Base-by-base conservation (phyloP, 441 rosid species). In the Raphanus hybrid region DNA sequence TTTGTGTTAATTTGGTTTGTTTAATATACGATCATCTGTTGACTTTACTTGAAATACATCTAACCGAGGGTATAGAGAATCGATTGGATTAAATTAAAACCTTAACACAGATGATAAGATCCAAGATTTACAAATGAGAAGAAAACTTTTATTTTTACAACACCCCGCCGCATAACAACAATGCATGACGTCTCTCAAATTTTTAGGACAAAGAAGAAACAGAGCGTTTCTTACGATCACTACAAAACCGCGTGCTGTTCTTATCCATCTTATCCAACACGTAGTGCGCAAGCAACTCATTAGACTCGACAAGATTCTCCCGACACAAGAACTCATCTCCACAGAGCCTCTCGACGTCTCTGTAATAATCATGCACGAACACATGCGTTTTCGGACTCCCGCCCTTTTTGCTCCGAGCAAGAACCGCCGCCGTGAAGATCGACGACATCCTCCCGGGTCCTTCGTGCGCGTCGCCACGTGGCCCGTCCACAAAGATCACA, bases 341-440 rank as follows among this genome's bases (percentile, higher is more conserved):
- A 8, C 86, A 87, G 8, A 87, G 75, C 80, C 80, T 87, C 89
- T 94, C 97, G 76, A 85, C 95, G 0, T 86, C 82, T 74, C 98
- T 84, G 37, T 88, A 90, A 62, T 88, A 92, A 68, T 94, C 98
- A 64, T 94, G 98, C 23, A 94, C 91, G 18, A 93, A 87, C 12
- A 94, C 82, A 37, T 94, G 97, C 4, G 98, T 94, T 80, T 89
- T 94, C 10, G 90, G 85, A 74, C 84, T 93, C 29, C 95, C 93
- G 3, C 89, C 74, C 41, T 88, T 94, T 82, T 85, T 91, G 81
- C 96, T 94, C 82, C 98, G 79, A 0, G 98, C 97, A 26, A 94
- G 86, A 14, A 94, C 98, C 1, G 97, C 97, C 0, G 98, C 91
- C 0, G 98, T 92, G 86, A 92, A 94, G 43, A 94, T 94, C n/a